A percentile compares a stretch with the other conserved stretches of the same genome.
These are phyloP conservation scores for Fusarium sp. DNA, from an alignment of 2,329 filamentous ascomycete genomes.

Conservation along the genomic window DNA sequence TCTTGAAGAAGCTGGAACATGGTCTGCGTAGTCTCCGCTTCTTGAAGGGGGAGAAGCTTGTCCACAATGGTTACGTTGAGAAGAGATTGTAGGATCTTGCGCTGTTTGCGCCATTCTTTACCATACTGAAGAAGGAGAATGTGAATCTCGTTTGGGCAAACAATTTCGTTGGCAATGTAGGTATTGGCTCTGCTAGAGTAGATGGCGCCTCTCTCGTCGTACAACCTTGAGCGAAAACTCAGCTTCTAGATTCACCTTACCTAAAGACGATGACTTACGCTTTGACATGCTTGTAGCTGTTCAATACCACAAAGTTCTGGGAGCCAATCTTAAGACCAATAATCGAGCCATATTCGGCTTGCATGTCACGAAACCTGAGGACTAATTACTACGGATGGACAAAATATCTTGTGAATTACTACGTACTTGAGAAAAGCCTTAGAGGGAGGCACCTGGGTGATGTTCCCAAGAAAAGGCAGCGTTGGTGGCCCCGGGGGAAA, in stretches of 20 bases:
- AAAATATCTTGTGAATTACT: conserved; percentile 4
- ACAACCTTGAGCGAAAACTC: conserved; percentile 52
- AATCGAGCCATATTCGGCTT: conserved; percentile 52
- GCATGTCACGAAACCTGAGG: conserved; percentile 9
- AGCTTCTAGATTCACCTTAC: not conserved
- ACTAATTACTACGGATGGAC: not conserved
- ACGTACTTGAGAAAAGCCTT: conserved; percentile 52
- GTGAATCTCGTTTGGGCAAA: conserved; percentile 42
- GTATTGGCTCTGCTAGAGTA: conserved; percentile 55
- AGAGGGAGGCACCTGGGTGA: conserved; percentile 43
- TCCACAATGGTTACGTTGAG: conserved; percentile 40
- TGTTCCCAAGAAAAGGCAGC: conserved; percentile 44
- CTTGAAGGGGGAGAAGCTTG: conserved; percentile 28
- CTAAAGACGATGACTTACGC: not conserved
- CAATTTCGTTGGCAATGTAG: conserved; percentile 49
- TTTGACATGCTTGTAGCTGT: conserved; percentile 8
- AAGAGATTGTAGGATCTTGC: conserved; percentile 43
- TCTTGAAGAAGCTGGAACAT: conserved; percentile 35
- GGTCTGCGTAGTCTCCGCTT: conserved; percentile 39
- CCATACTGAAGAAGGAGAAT: conserved; percentile 43
- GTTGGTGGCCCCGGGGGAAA: conserved; percentile 45
- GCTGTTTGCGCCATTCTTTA: conserved; percentile 37
- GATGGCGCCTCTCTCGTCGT: conserved; percentile 53
- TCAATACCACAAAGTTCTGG: conserved; percentile 52
- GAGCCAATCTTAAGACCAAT: conserved; percentile 50